Percentiles rank a stretch among this genome's conserved stretches.
Conservation (phyloP, 176 grass and related monocot genomes). For the Eleusine indica region DNA sequence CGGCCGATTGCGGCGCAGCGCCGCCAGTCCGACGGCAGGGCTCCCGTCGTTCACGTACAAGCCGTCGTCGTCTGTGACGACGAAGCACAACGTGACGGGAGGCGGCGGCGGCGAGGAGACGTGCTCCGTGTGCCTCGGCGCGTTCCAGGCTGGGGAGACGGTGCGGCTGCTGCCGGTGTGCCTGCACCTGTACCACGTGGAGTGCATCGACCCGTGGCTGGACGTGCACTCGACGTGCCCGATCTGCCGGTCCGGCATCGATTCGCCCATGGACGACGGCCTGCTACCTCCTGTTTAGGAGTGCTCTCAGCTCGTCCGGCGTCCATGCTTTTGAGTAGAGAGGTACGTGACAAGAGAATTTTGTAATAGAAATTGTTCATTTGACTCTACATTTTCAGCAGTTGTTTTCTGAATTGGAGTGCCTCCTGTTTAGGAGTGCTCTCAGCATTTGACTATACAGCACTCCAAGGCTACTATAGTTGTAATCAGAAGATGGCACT, state of each 20-base stretch:
- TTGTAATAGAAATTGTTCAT: not conserved
- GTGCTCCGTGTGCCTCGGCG: slow-evolving; percentile 57
- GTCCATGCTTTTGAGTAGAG: not conserved
- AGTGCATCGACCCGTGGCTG: slow-evolving; percentile 59
- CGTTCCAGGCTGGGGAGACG: slow-evolving; percentile 40
- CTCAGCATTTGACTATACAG: no score
- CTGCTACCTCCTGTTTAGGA: slow-evolving; percentile 11
- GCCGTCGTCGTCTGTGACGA: not conserved
- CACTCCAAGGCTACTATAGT: no score
- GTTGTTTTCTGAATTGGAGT: no score
- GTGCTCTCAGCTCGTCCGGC: not conserved
- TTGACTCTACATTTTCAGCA: not conserved
- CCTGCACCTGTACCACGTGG: slow-evolving; percentile 49
- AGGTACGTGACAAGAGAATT: not conserved
- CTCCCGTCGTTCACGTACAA: slow-evolving; percentile 41
- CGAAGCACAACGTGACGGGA: slow-evolving; percentile 16
- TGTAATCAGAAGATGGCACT: no score
- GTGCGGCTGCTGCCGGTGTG: slow-evolving; percentile 47
- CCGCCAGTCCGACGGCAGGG: not conserved
- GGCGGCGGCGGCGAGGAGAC: slow-evolving; percentile 1
- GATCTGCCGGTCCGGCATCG: slow-evolving; percentile 36
- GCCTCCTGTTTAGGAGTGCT: no score
- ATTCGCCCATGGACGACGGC: not conserved
- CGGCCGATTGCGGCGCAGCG: not conserved
- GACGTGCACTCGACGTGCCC: slow-evolving; percentile 52